Percentiles rank a stretch among this genome's conserved stretches.
These are phyloP conservation scores for Chytriomyces confervae DNA, from an alignment of 192 early-diverging fungal species.

Conservation along the genomic window DNA sequence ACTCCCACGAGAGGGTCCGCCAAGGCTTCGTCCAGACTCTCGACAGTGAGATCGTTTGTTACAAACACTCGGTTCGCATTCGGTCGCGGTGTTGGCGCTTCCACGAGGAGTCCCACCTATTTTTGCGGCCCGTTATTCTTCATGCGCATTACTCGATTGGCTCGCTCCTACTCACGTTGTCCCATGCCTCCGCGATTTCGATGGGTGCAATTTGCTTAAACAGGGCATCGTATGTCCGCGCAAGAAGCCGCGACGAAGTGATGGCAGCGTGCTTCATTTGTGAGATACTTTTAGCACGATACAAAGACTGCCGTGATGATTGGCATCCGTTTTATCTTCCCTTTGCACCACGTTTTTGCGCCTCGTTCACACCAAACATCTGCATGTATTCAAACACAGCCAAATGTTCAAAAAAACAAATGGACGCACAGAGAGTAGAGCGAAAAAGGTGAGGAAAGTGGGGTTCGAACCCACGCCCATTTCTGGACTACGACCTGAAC, in stretches of 20 bases:
- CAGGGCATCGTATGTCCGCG: constrained; percentile 5
- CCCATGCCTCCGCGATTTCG: constrained; percentile 33
- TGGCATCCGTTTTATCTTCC: no score
- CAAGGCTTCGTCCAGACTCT: constrained; percentile 77
- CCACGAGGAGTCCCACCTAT: constrained; percentile 78
- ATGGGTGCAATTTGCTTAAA: constrained; percentile 19
- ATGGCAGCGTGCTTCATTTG: neutral
- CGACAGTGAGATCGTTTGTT: constrained; percentile 89
- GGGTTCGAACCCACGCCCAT: no score
- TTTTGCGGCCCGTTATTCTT: neutral
- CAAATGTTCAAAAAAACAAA: no score
- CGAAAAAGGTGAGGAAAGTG: no score
- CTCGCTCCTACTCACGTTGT: constrained; percentile 22
- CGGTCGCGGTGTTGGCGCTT: constrained; percentile 81
- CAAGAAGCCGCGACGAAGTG: constrained; percentile 9
- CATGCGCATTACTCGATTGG: neutral
- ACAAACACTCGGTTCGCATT: constrained; percentile 78
- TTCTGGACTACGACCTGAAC: no score
- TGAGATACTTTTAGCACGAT: no score
- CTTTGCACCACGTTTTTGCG: no score
- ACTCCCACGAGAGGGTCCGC: constrained; percentile 78
- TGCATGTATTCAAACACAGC: no score
- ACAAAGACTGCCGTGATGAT: no score
- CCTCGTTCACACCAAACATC: no score
- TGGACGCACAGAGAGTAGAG: no score